phyloP scores from a whole-genome alignment of 768 basidiomycete genomes.

The Leccinum obscurum region DNA sequence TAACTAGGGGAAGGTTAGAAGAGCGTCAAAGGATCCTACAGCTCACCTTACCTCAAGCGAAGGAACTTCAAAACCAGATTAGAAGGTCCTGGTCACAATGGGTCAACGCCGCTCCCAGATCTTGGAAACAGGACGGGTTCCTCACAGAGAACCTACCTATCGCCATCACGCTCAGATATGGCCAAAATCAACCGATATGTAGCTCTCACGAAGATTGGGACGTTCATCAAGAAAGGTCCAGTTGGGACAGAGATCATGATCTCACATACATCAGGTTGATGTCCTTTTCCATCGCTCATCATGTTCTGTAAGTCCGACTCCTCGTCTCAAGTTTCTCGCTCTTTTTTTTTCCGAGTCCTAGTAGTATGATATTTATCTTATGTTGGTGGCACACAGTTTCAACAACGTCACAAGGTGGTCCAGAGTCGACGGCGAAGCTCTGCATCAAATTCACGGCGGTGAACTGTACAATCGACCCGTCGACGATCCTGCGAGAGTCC shows the following conservation, averaged over 20 bases:
- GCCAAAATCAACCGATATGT: background rate
- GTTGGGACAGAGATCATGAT: background rate
- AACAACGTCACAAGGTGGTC: no score
- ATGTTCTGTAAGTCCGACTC: background rate
- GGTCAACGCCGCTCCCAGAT: background rate
- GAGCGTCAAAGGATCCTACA: background rate
- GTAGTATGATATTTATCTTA: no score
- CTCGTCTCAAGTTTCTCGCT: no score
- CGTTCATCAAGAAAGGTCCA: background rate
- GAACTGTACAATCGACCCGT: no score
- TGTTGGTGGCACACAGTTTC: no score
- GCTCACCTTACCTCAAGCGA: background rate
- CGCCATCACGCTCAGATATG: background rate
- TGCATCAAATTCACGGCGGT: no score
- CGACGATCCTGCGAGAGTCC: no score
- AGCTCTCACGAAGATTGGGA: background rate
- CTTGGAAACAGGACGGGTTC: background rate
- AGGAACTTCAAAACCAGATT: background rate
- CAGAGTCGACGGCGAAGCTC: no score
- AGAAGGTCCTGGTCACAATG: background rate
- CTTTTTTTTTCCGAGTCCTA: no score
- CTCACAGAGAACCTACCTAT: background rate
- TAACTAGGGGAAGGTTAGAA: background rate
- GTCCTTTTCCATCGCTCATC: background rate
- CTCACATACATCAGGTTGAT: background rate